Base-by-base conservation (phyloP, 257 asterid species). In the Solanum pennellii region DNA sequence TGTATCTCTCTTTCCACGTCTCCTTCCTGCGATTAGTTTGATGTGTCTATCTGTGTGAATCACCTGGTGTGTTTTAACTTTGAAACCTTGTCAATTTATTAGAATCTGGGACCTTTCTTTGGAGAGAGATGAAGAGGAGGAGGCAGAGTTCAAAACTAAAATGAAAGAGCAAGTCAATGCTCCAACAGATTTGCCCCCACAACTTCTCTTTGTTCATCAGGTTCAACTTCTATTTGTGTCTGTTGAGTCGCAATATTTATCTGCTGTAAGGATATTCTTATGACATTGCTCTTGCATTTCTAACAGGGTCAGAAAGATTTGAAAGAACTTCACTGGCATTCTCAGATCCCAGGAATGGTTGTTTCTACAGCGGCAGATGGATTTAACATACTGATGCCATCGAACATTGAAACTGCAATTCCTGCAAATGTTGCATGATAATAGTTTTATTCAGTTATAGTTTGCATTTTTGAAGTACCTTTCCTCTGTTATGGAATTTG, bases 121-220 rank as follows among this genome's bases (percentile, higher is more conserved):
- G 9, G 99, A 97, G 91, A 94, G 98, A 87, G 99, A 97, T 29
- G 98, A 95, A 85, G 99, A 96, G 90, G 99, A 97, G 90, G 99
- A 97, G 88, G 94, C 94, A 0, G 99, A 97, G 88, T 97, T 96
- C 92, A 94, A 89, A 89, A 90, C 98, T 2, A 90, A 91, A 91
- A 93, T 93, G n/a, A 90, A 92, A 31, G 98, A 93, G 88, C 90
- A 91, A 91, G 97, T 93, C 37, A 92, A 96, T 68, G 95, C 97
- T 86, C 99, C 99, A 23, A 25, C 93, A 31, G 98, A 97, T 89
- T 90, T 96, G 90, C 99, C 99, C 2, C 98, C 99, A 29, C 98
- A 97, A 80, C 98, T 97, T 65, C 96, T 96, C 84, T 97, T 96
- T 82, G 98, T 95, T 90, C 99, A 97, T 90, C 99, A 97, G 98